Evolutionary conservation across 2,329 filamentous ascomycete species (phyloP).

Genomic region (Verruconis gallopava): DNA sequence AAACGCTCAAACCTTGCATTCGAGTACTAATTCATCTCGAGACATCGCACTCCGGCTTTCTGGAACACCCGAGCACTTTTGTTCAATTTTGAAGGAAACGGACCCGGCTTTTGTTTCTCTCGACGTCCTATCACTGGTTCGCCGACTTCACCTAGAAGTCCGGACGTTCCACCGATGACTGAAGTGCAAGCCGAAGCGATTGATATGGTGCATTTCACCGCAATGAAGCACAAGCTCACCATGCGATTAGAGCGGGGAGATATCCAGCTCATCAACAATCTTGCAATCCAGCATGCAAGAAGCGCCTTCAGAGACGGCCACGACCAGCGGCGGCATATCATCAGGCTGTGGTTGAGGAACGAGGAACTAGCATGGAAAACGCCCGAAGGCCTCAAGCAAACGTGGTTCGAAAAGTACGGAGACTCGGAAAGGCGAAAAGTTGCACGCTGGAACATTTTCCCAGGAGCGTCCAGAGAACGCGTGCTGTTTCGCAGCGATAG

Average conservation of each 20-base stretch:
- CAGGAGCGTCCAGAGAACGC: slow-evolving; percentile 12
- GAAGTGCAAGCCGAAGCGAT: slow-evolving; percentile 33
- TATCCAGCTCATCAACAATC: slow-evolving; percentile 40
- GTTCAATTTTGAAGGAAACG: slow-evolving; percentile 10
- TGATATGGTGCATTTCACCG: slow-evolving; percentile 33
- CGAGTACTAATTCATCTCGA: background rate
- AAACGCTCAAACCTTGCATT: slow-evolving; percentile 9
- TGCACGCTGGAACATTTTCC: slow-evolving; percentile 12
- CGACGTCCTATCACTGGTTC: slow-evolving; percentile 36
- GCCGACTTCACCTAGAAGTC: slow-evolving; percentile 38
- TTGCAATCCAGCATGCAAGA: slow-evolving; percentile 39
- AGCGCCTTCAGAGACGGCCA: slow-evolving; percentile 31
- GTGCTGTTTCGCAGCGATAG: slow-evolving; percentile 13
- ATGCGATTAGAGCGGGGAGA: slow-evolving; percentile 30
- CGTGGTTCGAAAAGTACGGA: slow-evolving; percentile 12
- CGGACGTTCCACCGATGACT: slow-evolving; percentile 40
- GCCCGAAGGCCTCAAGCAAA: slow-evolving; percentile 9
- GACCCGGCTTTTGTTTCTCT: slow-evolving; percentile 10
- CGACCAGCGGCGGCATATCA: slow-evolving; percentile 9
- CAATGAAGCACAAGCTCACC: slow-evolving; percentile 24
- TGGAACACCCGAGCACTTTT: slow-evolving; percentile 11
- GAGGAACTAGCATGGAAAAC: slow-evolving; percentile 10
- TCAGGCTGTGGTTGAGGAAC: slow-evolving; percentile 10
- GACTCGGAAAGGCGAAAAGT: slow-evolving; percentile 11
- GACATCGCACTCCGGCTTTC: slow-evolving; percentile 11